Base-by-base conservation (phyloP, 176 grass and related monocot species). In the Lolium rigidum region DNA sequence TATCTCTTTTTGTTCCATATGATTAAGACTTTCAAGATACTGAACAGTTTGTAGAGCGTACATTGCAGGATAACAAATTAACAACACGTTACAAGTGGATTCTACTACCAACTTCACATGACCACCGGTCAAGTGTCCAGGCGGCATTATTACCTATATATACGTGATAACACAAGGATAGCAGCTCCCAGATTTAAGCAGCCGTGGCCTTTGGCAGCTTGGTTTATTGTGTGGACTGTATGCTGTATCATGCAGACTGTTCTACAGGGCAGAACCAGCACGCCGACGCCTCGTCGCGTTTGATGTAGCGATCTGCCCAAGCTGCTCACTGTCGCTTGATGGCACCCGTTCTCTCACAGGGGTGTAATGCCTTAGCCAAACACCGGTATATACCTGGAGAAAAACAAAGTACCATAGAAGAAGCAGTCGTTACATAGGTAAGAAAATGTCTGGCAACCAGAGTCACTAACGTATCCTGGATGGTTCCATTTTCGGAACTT, bases 201-300 rank as follows among this genome's bases (percentile, higher is more conserved):
- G 38, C 39, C 4, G 25, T 26, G 11, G 22, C 70, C 41, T 37
- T 60, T 28, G 43, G 17, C 24, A 60, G 15, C 48, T 56, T 70
- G 48, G 14, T 80, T 84, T 87, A 87, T 80, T 90, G 24, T 43
- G 25, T 65, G 72, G 1, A 9, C 55, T 16, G 25, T 75, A 35
- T 3, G 31, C 31, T 35, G 31, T 12, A 56, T 6, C 66, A 5
- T 74, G 56, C 76, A 18, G 8, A 4, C 39, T 50, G 16, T 35
- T 68, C 58, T 95, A 98, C 38, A 94, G 77, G 11, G 77, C 74
- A 59, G 97, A 98, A 60, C 97, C 97, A 1, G 97, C 76, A 13
- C 91, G 92, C 4, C 94, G 86, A 49, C 97, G 94, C 59, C 90
- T 91, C 3, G 91, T 94, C 25, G 97, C 94, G n/a, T 98, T 98